Conservation (phyloP, 2,329 filamentous ascomycete species). For the Fusarium newnesense region DNA sequence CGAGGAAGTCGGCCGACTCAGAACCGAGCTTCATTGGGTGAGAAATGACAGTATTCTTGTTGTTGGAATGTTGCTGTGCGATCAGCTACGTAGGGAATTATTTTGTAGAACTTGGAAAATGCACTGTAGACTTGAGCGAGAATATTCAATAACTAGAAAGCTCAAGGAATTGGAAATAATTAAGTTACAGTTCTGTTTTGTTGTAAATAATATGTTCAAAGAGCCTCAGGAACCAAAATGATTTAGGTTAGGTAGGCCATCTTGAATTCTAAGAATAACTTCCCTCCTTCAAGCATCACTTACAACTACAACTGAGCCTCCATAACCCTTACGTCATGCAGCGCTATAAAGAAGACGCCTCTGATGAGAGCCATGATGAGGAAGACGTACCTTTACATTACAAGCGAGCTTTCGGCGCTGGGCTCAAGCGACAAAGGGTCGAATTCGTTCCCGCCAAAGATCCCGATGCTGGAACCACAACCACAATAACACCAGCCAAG, state of each 20-base stretch:
- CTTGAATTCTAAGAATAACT: background rate
- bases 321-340: conserved; percentile 38
- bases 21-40: background rate
- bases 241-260: conserved; percentile 8
- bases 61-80: background rate
- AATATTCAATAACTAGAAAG: background rate
- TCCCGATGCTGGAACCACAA: conserved; percentile 43
- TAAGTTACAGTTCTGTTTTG: background rate
- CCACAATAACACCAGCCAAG: conserved; percentile 30
- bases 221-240: background rate
- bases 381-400: conserved; percentile 64
- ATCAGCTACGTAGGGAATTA: too few relatives aligned
- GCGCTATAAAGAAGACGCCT: conserved; percentile 39
- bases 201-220: background rate
- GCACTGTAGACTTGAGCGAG: background rate
- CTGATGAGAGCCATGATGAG: conserved; percentile 47
- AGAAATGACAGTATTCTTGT: background rate
- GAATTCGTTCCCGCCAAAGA: conserved; percentile 67
- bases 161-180: background rate
- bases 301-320: background rate
- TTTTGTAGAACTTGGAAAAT: background rate
- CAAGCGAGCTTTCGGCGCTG: conserved; percentile 65
- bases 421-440: conserved; percentile 64
- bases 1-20: conserved; percentile 10
- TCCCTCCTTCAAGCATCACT: conserved; percentile 3